Base-by-base conservation (phyloP, 2,329 filamentous ascomycete genomes). In the Pezicula neosporulosa region DNA sequence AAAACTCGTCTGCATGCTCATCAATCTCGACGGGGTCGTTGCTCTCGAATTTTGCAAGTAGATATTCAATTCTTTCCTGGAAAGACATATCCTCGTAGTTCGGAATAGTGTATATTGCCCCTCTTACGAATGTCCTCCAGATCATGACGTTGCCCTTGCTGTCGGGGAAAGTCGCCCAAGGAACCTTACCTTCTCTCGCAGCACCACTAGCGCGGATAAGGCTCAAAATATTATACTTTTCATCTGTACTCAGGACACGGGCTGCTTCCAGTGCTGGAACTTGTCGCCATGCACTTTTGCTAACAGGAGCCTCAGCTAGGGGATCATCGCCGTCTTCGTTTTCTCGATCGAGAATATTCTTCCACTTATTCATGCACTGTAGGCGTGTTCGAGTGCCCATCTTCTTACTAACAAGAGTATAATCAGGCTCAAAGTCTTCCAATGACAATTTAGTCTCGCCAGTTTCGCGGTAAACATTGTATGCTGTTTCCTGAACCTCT, bases 331-430 rank as follows among this genome's bases (percentile, higher is more conserved):
- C 55, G 19, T 60, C 56, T 46, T 54, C 44, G 41, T 52, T 53
- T 18, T 65, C 61, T 13, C 60, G 55, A n/a, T 66, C 61, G 47
- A 70, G 66, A 16, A 82, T 57, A 27, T 71, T 66, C 53, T 78
- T 80, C 83, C 85, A 90, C 63, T 91, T 90, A 24, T 75, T 75
- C 24, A 77, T 74, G 63, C 86, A 90, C 64, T 89, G 86, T 21
- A 88, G 75, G 3, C 83, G 78, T 54, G 79, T 87, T 42, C 88
- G 76, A 8, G 74, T 82, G 44, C 75, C 72, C 80, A 91, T 84
- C 49, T 75, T 75, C 53, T 80, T 70, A 58, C 83, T 85, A 21
- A 91, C 80, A 8, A 73, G 66, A 46, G 78, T 72, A 86, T 87
- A 91, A 90, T 75, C 30, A 82, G 67, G 16, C 74, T 69, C 54